Percentiles rank a stretch among this genome's conserved stretches.
phyloP scores from a whole-genome alignment of 768 basidiomycete genomes.

The Daedaleopsis nitida region DNA sequence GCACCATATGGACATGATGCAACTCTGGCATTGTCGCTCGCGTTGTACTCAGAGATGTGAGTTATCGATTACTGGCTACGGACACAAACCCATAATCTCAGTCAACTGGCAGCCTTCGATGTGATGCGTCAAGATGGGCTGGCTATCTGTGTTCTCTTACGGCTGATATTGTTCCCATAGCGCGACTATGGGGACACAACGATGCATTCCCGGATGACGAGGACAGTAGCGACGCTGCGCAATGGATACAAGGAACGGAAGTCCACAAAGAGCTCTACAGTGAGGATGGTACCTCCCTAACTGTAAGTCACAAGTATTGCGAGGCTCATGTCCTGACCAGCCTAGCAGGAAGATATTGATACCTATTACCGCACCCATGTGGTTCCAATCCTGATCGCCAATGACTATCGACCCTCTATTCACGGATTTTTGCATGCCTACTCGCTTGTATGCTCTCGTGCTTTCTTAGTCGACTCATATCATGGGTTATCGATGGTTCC shows the following conservation, averaged over 20 bases:
- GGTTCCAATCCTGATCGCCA: conserved; percentile 13
- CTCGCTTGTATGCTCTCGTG: conserved; percentile 49
- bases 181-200: conserved; percentile 57
- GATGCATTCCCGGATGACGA: conserved; percentile 18
- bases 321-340: not conserved
- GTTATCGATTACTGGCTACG: conserved; percentile 25
- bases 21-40: conserved; percentile 61
- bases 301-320: conserved; percentile 15
- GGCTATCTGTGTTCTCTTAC: conserved; percentile 71
- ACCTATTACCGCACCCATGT: conserved; percentile 25
- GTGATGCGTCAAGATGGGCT: conserved; percentile 56
- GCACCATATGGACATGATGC: conserved; percentile 59
- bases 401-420: conserved; percentile 8
- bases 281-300: conserved; percentile 12
- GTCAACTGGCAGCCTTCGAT: conserved; percentile 44
- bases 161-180: conserved; percentile 51
- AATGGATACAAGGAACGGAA: conserved; percentile 39
- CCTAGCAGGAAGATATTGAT: conserved; percentile 26
- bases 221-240: conserved; percentile 34
- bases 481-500: conserved; percentile 50
- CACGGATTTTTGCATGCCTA: conserved; percentile 41
- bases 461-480: conserved; percentile 50
- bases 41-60: conserved; percentile 68
- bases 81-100: not conserved
- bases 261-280: conserved; percentile 27